Evolutionary conservation across 768 basidiomycete species (phyloP), one percentile per base, ranked within the genome.

Genomic region (Naganishia vishniacii): DNA sequence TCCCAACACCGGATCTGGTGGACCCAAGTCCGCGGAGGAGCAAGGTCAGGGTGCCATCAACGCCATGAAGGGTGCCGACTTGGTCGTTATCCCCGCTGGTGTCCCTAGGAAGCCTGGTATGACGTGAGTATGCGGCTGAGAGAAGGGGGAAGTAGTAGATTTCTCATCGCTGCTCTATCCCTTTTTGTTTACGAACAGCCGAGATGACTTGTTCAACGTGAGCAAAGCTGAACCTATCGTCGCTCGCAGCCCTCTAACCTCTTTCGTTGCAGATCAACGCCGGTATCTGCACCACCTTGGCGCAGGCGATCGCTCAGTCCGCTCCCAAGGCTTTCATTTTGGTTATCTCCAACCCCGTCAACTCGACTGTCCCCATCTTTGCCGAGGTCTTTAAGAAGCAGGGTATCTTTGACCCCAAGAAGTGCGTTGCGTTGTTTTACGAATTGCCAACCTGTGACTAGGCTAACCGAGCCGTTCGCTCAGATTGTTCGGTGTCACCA

Each of bases 261-360:
- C 25, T 20, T 3, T 48, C 12, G 18, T 53, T 48, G 49, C 72
- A 95, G 90, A 95, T 93, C 82, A 99, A 99, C 80, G 95, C 91
- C 62, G 91, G 91, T 48, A 99, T 99, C 76, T 88, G 97, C 64
- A 86, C 86, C 71, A 90, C 91, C 73, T 85, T 99, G 65, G 94
- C 93, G 16, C 87, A 84, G 37, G 92, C 89, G 32, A 89, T 92
- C 71, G 93, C 94, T 16, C 85, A 83, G 16, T 75, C 80, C 51
- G 84, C 85, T 45, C 94, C 94, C 65, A 92, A 91, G 74, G 95
- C 95, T 23, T 87, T 88, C 72, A 84, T 98, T 47, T 84, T 92
- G 51, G 92, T 99, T 70, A 98, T 99, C 78, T 94, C 95, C 71
- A 99, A 99, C 82, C 95, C 95, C 32, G 94, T 99, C 76, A 98